Base-by-base conservation (phyloP, 768 basidiomycete genomes). In the Kwoniella dejecticola region DNA sequence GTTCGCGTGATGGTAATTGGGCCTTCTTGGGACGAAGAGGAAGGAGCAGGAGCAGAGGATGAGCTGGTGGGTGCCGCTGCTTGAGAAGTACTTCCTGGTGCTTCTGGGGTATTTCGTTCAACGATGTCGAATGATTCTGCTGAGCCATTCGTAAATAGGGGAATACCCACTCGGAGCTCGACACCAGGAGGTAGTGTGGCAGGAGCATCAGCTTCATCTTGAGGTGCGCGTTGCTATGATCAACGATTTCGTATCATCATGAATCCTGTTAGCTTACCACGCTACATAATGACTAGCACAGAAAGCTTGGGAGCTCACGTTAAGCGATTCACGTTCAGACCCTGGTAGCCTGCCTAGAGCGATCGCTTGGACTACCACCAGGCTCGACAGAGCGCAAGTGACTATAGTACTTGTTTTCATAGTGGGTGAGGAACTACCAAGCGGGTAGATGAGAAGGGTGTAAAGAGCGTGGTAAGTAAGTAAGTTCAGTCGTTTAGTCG, bases 1-100 rank as follows among this genome's bases (percentile, higher is more conserved):
- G 48, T 50, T 50, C 48, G 13, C n/a, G 48, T 50, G n/a, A 24
- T 50, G 12, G 48, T 50, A 6, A 50, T 50, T n/a, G 31, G 48
- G n/a, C 13, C 29, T 30, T 27, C 17, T n/a, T n/a, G n/a, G n/a
- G n/a, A n/a, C n/a, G n/a, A n/a, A n/a, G n/a, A n/a, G 0, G 48
- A 30, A 3, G 23, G 13, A 0, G 23, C 12, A 26, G 48, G 7
- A 50, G 48, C 15, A 17, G 48, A 50, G 5, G 48, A 24, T n/a
- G n/a, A n/a, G n/a, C n/a, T n/a, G 30, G 48, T 30, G 13, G 48
- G 27, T 31, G 30, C 30, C 15, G 48, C 48, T 15, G 27, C 30
- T 8, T 50, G 17, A 21, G 17, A 19, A 6, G 48, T 50, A 7
- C 26, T 50, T 50, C 11, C 48, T 29, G 12, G 26, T 50, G 30